These are phyloP conservation scores for Capronia epimyces DNA, from an alignment of 2,329 filamentous ascomycete genomes.

Conservation along the genomic window DNA sequence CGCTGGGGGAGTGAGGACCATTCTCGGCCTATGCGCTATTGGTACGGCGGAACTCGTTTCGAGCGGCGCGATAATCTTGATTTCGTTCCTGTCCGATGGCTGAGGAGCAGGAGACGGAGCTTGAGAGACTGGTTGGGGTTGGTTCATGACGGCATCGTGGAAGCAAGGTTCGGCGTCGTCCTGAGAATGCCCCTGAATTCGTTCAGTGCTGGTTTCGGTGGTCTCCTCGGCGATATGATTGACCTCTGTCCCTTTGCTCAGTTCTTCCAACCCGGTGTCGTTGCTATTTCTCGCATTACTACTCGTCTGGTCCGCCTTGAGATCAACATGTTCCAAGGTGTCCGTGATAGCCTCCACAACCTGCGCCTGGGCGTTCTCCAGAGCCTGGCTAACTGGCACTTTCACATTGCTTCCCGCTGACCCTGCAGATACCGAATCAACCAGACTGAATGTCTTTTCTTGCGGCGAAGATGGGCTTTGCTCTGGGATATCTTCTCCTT, in stretches of 20 bases:
- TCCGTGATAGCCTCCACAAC: slow-evolving; percentile 25
- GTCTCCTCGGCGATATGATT: background rate
- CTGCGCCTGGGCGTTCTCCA: slow-evolving; percentile 24
- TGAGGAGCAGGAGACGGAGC: slow-evolving; percentile 1
- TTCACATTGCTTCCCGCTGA: slow-evolving; percentile 11
- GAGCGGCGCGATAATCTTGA: background rate
- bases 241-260: background rate
- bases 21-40: slow-evolving; percentile 4
- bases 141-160: slow-evolving; percentile 15
- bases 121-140: slow-evolving; percentile 2
- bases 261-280: background rate
- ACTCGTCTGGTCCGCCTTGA: slow-evolving; percentile 1
- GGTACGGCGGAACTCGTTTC: background rate
- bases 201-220: background rate
- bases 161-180: slow-evolving; percentile 5
- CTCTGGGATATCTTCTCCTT: slow-evolving; percentile 8
- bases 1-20: slow-evolving; percentile 25
- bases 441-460: slow-evolving; percentile 20
- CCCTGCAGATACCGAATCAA: slow-evolving; percentile 1
- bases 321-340: slow-evolving; percentile 23
- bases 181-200: background rate
- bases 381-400: slow-evolving; percentile 23
- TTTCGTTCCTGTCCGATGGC: background rate
- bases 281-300: background rate
- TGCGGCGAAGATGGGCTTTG: slow-evolving; percentile 21